Evolutionary conservation across 305 asterid genomes (phyloP).

Genomic region (Fraxinus floribunda): DNA sequence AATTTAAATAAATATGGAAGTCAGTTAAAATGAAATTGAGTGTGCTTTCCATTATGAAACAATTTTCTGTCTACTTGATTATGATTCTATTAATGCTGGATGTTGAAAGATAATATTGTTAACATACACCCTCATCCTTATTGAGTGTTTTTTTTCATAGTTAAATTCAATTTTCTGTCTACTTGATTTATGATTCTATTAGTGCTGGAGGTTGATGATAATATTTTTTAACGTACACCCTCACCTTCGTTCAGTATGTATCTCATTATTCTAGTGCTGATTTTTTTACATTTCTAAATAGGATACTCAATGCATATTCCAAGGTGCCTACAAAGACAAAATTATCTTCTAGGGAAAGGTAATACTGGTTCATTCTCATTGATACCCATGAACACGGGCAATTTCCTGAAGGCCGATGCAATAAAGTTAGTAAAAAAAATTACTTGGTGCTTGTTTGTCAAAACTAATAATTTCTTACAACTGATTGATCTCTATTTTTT

Average conservation of each 20-base stretch:
- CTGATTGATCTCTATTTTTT: neutral
- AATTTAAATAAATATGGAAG: neutral
- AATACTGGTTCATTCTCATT: constrained; percentile 8
- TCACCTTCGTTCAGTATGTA: neutral
- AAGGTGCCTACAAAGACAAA: constrained; percentile 69
- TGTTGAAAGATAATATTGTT: neutral
- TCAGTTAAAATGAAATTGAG: neutral
- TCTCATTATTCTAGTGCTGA: neutral
- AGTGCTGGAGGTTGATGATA: neutral
- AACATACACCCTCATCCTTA: neutral
- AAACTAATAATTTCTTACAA: neutral
- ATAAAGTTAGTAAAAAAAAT: neutral
- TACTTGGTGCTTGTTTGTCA: neutral
- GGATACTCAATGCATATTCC: constrained; percentile 71
- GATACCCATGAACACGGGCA: neutral
- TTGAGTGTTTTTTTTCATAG: neutral
- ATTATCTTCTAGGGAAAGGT: constrained; percentile 62
- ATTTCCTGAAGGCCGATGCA: neutral
- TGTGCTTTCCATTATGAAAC: neutral
- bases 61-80: neutral
- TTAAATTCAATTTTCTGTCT: neutral
- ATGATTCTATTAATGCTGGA: neutral
- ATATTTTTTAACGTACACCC: neutral
- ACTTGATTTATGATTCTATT: neutral
- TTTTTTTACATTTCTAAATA: constrained; percentile 26